Percentiles rank a stretch among this genome's conserved stretches.
phyloP scores from a whole-genome alignment of 1,284 basidiomycete species.

The Leccinum fuscescens region DNA sequence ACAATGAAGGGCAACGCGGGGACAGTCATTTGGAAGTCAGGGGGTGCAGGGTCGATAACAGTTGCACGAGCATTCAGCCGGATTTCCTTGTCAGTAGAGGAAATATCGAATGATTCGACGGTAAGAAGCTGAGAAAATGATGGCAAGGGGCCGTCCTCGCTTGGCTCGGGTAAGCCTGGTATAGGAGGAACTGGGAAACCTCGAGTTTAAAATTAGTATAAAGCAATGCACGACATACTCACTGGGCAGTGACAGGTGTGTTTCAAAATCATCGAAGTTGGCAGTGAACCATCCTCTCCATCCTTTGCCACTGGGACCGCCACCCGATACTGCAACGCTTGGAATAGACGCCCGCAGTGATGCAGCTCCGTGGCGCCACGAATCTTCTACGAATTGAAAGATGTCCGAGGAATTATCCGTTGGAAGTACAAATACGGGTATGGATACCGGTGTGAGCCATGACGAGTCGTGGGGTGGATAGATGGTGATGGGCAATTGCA shows the following conservation, averaged over 20 bases:
- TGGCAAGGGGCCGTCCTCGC: constrained; percentile 50
- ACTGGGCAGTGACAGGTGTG: constrained; percentile 52
- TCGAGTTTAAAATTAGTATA: constrained; percentile 6
- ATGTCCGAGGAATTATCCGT: constrained; percentile 52
- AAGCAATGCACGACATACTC: constrained; percentile 29
- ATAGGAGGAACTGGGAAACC: constrained; percentile 53
- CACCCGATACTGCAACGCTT: constrained; percentile 50
- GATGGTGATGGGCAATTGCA: constrained; percentile 57
- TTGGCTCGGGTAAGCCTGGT: constrained; percentile 65
- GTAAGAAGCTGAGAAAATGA: constrained; percentile 56
- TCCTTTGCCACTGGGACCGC: constrained; percentile 38
- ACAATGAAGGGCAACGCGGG: constrained; percentile 62
- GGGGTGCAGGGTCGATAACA: constrained; percentile 54
- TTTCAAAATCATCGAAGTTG: constrained; percentile 44
- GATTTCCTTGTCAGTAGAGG: constrained; percentile 45
- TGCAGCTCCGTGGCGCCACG: constrained; percentile 56
- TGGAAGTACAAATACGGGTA: constrained; percentile 52
- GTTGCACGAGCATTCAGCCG: constrained; percentile 55
- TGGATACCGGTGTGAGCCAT: constrained; percentile 59
- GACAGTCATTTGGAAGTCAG: constrained; percentile 44
- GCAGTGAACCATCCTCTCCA: constrained; percentile 53
- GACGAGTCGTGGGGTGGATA: constrained; percentile 52
- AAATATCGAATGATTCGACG: constrained; percentile 55
- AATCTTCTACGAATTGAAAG: constrained; percentile 50
- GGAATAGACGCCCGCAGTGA: constrained; percentile 44